These are phyloP conservation scores for Fusarium ambrosium DNA, from an alignment of 2,329 filamentous ascomycete genomes.

Conservation along the genomic window DNA sequence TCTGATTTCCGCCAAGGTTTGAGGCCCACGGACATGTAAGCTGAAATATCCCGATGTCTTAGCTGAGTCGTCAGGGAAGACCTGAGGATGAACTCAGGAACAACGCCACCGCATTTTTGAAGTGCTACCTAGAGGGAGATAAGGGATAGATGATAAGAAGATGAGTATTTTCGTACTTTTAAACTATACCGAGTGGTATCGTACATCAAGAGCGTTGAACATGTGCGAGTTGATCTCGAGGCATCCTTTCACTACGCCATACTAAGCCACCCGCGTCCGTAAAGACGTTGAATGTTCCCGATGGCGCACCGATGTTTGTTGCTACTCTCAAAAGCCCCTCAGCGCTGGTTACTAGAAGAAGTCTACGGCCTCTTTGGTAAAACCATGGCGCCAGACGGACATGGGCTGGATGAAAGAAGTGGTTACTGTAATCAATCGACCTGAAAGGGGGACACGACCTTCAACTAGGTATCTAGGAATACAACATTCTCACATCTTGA, in stretches of 20 bases:
- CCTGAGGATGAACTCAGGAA: neutral
- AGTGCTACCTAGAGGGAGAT: neutral
- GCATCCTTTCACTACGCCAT: neutral
- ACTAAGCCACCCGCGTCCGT: neutral
- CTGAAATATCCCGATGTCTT: neutral
- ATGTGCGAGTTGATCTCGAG: conserved; percentile 5
- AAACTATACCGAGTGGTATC: neutral
- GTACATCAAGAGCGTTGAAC: neutral
- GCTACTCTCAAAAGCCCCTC: conserved; percentile 66
- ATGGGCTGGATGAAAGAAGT: conserved; percentile 51
- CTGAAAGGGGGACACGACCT: conserved; percentile 55
- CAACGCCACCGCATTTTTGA: neutral
- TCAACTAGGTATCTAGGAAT: conserved; percentile 57
- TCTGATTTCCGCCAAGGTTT: neutral
- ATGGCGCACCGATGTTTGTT: conserved; percentile 62
- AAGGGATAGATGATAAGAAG: neutral
- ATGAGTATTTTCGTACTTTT: neutral
- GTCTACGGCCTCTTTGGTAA: conserved; percentile 62
- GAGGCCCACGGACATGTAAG: neutral
- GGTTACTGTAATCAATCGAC: conserved; percentile 52
- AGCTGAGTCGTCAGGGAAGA: neutral
- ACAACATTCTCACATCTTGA: conserved; percentile 65
- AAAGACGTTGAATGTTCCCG: conserved; percentile 36
- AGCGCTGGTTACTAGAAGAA: conserved; percentile 69
- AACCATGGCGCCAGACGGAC: conserved; percentile 66